Base-by-base conservation (phyloP, 768 basidiomycete species). In the Termitomyces sp. region DNA sequence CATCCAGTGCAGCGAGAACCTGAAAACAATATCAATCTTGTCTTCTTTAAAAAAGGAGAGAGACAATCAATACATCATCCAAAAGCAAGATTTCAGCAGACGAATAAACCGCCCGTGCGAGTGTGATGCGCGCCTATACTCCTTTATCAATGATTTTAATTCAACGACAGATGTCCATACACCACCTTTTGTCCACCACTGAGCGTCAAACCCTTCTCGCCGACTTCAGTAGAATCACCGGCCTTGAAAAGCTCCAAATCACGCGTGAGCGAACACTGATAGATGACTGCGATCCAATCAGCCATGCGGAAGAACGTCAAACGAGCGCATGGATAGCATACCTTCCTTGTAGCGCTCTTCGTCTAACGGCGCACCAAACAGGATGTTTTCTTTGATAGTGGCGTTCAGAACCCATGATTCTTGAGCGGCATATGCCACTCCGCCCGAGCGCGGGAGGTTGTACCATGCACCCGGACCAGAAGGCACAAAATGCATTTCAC, bases 371-470 rank as follows among this genome's bases (percentile, higher is more conserved):
- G 82, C 70, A 32, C 91, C 89, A 59, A 96, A 95, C 42, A 89
- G 69, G 58, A 96, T 88, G 63, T 94, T 96, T 39, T 92, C 87
- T 65, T 73, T 76, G 55, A 91, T 88, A 0, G 87, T 90, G 52
- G 86, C 87, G 60, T 90, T 92, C 67, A 86, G 79, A 1, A 92
- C 85, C 90, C 90, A 94, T 4, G 87, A 84, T 64, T 92, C 90
- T 67, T 94, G 91, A 2, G 87, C 86, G 5, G 87, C 87, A 66
- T 89, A 92, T 0, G 89, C 84, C 29, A 94, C 79, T 4, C 90
- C 89, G 1, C 78, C 78, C 2, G 71, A 71, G 4, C 88, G 75
- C 8, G 91, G 90, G 1, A 92, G 77, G 59, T 82, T 84, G 70
- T 79, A 88, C 79, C 82, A 87, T 0, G 87, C 82, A 43, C 79